Percentiles rank a stretch among this genome's conserved stretches.
These are phyloP conservation scores for Lolium rigidum DNA, from an alignment of 176 grass and related monocot species.

Conservation along the genomic window DNA sequence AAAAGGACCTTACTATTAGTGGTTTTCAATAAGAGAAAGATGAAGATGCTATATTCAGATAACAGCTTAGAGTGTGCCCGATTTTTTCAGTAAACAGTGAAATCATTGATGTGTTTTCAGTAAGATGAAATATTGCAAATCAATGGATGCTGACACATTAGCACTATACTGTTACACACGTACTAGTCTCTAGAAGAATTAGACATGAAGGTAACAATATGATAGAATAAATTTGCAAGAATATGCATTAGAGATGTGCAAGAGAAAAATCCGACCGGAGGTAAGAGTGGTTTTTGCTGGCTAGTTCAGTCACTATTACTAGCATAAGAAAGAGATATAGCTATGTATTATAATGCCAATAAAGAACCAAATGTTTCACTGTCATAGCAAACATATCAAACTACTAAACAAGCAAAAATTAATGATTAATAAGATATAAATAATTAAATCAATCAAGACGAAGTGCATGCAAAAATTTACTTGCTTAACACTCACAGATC, in stretches of 20 bases:
- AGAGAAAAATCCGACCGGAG: neutral
- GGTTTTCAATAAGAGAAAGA: neutral
- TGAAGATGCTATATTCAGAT: neutral
- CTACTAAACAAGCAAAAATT: neutral
- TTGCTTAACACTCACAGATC: conserved; percentile 12
- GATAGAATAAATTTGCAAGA: neutral
- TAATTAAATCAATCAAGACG: conserved; percentile 13
- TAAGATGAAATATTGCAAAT: conserved; percentile 4
- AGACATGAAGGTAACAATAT: neutral
- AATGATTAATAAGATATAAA: neutral
- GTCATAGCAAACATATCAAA: conserved; percentile 22
- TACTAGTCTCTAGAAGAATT: no score
- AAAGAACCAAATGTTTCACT: neutral
- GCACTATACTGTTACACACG: neutral
- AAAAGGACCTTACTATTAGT: neutral
- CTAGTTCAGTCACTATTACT: neutral
- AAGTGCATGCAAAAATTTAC: conserved; percentile 9
- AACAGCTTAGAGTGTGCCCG: neutral
- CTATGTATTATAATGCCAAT: neutral
- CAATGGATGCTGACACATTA: neutral
- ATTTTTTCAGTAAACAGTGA: neutral
- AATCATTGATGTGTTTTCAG: neutral
- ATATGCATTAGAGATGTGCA: neutral
- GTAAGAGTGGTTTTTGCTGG: neutral
- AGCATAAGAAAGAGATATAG: neutral